phyloP scores from a whole-genome alignment of 2,329 filamentous ascomycete genomes.

The Colletotrichum truncatum region DNA sequence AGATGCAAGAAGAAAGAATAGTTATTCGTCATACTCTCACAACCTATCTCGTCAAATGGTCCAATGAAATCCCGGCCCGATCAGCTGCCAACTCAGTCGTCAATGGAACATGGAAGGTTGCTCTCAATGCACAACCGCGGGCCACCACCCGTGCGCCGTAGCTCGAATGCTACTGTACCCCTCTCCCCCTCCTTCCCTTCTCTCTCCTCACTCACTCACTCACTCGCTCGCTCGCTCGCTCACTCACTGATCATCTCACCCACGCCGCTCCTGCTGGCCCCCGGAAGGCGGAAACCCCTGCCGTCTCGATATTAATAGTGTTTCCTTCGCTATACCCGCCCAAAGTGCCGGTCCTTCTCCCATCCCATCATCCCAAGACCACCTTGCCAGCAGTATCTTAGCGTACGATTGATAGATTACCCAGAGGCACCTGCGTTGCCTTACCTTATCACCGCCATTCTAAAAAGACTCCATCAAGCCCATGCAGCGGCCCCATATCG shows the following conservation, averaged over 20 bases:
- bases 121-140: slow-evolving; percentile 20
- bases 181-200: neutral
- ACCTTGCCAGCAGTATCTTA: slow-evolving; percentile 7
- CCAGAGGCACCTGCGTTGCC: slow-evolving; percentile 6
- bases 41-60: neutral
- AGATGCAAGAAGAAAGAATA: neutral
- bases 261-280: slow-evolving; percentile 14
- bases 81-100: slow-evolving; percentile 21
- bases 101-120: slow-evolving; percentile 12
- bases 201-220: neutral
- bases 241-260: slow-evolving; percentile 1
- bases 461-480: slow-evolving; percentile 10
- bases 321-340: slow-evolving; percentile 21
- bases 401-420: slow-evolving; percentile 13
- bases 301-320: slow-evolving; percentile 20
- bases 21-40: slow-evolving; percentile 6
- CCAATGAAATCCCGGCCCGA: neutral
- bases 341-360: slow-evolving; percentile 23
- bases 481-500: slow-evolving; percentile 16
- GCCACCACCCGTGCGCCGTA: slow-evolving; percentile 16
- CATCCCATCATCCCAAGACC: slow-evolving; percentile 1
- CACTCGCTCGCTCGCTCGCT: neutral
- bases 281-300: slow-evolving; percentile 13
- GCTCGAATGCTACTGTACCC: slow-evolving; percentile 3
- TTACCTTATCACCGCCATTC: slow-evolving; percentile 5